Evolutionary conservation across 2,329 filamentous ascomycete species (phyloP), one percentile per base, ranked within the genome.

Genomic region (Fusarium haematococcum): DNA sequence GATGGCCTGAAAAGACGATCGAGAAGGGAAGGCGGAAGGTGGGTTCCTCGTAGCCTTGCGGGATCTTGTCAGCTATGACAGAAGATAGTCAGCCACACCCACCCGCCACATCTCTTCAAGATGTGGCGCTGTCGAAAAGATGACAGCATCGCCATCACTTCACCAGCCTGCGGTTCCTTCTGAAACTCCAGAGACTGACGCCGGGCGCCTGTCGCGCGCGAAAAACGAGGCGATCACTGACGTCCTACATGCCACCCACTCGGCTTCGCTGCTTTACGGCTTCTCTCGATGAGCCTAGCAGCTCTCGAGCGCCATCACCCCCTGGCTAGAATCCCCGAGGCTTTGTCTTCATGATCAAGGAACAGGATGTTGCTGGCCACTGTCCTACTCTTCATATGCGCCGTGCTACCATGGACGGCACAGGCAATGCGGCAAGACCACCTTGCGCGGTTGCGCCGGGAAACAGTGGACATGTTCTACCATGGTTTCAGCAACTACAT

Each of bases 401-500:
- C 72, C 62, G 66, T 83, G 71, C 77, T 86, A 77, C 78, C 83
- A 83, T 88, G 86, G 85, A 80, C 83, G 33, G 79, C 78, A 23
- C 75, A 74, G 61, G 86, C 88, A 39, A 92, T 92, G 90, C 86
- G 86, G 45, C 83, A 87, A n/a, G 85, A 85, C 68, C 86, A 85
- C 77, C 84, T 92, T 68, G 85, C 86, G 58, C 84, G 88, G 76
- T 82, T 92, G 78, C 87, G 91, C 63, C 86, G 85, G 74, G 88
- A 91, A 67, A 91, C 90, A 13, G 89, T 91, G 67, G 88, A 94
- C 77, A 95, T 98, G 89, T 98, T 98, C 86, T 98, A 97, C 83
- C 97, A 99, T 87, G 97, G 97, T 69, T 98, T 92, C 85, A 92
- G 95, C 84, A 97, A 96, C 83, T 99, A 99, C 86, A 97, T 98